Evolutionary conservation across 2,329 filamentous ascomycete genomes (phyloP), one percentile per base, ranked within the genome.

Genomic region (Graphilbum ipis-grandicollis): DNA sequence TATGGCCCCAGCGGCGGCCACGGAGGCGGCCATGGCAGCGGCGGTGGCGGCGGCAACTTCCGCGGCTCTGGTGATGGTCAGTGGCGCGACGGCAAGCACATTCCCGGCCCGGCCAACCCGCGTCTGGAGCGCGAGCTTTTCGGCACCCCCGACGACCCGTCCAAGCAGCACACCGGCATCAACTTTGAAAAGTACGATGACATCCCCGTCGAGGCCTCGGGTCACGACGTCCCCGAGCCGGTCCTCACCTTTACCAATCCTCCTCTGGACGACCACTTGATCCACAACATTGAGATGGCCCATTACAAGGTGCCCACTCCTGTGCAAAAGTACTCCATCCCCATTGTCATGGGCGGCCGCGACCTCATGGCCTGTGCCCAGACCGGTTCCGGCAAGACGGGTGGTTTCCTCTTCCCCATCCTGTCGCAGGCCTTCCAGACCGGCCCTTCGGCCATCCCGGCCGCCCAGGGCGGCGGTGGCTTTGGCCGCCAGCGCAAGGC

Each of bases 171-270:
- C 53, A 94, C 85, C 25, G 90, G 90, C 61, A 96, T 98, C 79
- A 98, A 98, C 73, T 98, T 98, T 57, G 79, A 93, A 66, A 98
- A 98, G 70, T 98, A 98, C 63, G 90, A 98, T 55, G 90, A 98
- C 59, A 98, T 98, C 47, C 90, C 90, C 38, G 90, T 98, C 46
- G 90, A 96, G 63, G 90, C 90, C 45, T 94, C 88, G 42, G 90
- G 90, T 42, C 78, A 84, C 37, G 75, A 93, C 53, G 85, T 96
- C 37, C 90, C 90, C 33, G 90, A 96, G 54, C 80, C 88, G 30
- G 83, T 94, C 47, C 77, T 77, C 47, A 70, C 75, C 43, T 98
- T 98, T 71, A 84, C 75, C 55, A 93, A 90, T 62, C 90, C 90
- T 47, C 90, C 90, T 52, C 71, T 98, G 48, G 90, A 98, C 54